A percentile compares a stretch with the other conserved stretches of the same genome.
phyloP scores from a whole-genome alignment of 2,329 filamentous ascomycete genomes.

The Camillea tinctor region DNA sequence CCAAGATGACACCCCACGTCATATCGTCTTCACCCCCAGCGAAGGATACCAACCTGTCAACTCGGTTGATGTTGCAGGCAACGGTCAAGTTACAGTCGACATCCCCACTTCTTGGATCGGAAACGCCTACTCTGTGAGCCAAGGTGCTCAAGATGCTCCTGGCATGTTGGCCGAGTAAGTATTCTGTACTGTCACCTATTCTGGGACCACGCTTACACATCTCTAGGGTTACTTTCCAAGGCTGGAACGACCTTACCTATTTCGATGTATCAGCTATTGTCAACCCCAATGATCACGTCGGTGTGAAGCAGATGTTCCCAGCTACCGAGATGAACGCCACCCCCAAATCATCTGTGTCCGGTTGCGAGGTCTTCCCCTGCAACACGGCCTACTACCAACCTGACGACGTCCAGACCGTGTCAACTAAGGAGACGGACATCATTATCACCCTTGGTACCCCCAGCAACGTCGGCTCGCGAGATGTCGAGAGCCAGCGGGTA shows the following conservation, averaged over 20 bases:
- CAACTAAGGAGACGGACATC: constrained; percentile 47
- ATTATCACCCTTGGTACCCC: constrained; percentile 49
- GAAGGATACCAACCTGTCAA: constrained; percentile 36
- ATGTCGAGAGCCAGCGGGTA: constrained; percentile 24
- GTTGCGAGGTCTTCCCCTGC: constrained; percentile 53
- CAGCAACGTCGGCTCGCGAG: constrained; percentile 16
- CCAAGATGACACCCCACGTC: constrained; percentile 51
- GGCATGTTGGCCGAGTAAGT: constrained; percentile 52
- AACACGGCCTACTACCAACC: constrained; percentile 51
- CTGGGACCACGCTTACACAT: constrained; percentile 4
- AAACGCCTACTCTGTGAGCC: constrained; percentile 50
- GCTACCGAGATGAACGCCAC: constrained; percentile 20
- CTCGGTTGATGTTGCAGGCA: constrained; percentile 40
- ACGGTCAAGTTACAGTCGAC: constrained; percentile 39
- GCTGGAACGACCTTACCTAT: constrained; percentile 49
- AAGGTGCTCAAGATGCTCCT: constrained; percentile 40
- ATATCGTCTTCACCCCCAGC: constrained; percentile 50
- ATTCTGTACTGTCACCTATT: background rate
- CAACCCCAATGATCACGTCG: constrained; percentile 46
- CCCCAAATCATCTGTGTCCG: constrained; percentile 41
- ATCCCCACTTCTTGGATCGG: constrained; percentile 47
- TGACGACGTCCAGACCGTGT: constrained; percentile 57
- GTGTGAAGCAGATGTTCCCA: constrained; percentile 57
- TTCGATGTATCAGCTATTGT: constrained; percentile 61
- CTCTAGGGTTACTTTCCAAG: constrained; percentile 43